Evolutionary conservation across 306 rosid genomes (phyloP).

Genomic region (Medicago ruthenica): DNA sequence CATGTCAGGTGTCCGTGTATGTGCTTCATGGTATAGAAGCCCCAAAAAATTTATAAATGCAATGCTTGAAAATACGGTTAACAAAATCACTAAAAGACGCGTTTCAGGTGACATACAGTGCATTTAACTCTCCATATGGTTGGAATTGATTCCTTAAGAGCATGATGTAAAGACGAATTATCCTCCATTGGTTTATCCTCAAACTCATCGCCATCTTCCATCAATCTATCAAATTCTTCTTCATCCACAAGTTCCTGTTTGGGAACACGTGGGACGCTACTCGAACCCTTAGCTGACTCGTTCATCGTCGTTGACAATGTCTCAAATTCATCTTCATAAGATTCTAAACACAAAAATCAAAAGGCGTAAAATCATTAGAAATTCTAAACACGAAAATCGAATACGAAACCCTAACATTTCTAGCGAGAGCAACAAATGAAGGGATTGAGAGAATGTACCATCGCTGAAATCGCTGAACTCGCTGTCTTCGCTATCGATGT

Average conservation of each 20-base stretch:
- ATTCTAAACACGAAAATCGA: neutral
- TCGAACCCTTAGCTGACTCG: conserved; percentile 55
- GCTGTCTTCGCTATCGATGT: conserved; percentile 49
- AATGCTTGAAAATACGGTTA: neutral
- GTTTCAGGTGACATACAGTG: conserved; percentile 58
- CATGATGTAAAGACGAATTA: conserved; percentile 44
- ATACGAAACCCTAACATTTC: conserved; percentile 45
- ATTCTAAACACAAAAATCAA: conserved; percentile 47
- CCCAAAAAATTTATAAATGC: neutral
- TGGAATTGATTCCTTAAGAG: conserved; percentile 58
- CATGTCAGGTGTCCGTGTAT: too few species aligned
- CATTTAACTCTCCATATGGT: conserved; percentile 95
- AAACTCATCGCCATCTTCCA: conserved; percentile 64
- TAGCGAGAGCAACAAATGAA: neutral
- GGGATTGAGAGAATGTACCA: conserved; percentile 44
- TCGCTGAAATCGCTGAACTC: conserved; percentile 53
- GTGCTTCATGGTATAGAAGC: neutral
- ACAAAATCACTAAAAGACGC: conserved; percentile 17
- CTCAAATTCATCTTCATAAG: conserved; percentile 61
- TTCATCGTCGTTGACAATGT: conserved; percentile 39
- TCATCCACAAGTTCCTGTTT: conserved; percentile 84
- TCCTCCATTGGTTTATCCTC: conserved; percentile 67
- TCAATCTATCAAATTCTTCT: conserved; percentile 77
- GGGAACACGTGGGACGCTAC: conserved; percentile 56
- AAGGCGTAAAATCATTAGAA: neutral